Evolutionary conservation across 495 filamentous ascomycete genomes (phyloP).

Genomic region (Talaromyces liani): DNA sequence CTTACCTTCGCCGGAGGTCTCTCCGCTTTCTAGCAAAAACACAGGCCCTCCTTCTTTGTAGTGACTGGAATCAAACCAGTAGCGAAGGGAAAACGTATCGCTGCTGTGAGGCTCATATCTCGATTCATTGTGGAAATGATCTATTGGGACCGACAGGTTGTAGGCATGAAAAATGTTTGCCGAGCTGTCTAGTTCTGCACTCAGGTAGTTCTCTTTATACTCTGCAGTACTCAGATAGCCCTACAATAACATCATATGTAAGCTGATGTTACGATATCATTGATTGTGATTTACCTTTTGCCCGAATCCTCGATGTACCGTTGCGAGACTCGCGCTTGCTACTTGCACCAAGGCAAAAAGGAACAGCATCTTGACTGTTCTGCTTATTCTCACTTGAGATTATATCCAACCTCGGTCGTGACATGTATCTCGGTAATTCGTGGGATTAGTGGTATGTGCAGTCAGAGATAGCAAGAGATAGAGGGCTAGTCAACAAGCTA

Average conservation of each 20-base stretch:
- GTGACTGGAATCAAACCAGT: constrained; percentile 63
- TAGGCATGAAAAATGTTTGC: constrained; percentile 42
- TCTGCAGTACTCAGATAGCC: neutral
- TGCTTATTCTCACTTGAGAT: neutral
- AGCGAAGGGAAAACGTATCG: constrained; percentile 54
- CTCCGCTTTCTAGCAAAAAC: constrained; percentile 61
- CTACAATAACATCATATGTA: neutral
- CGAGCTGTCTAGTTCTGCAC: neutral
- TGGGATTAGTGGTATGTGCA: neutral
- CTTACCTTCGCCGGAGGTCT: constrained; percentile 40
- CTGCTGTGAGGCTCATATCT: constrained; percentile 60
- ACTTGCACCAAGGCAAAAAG: neutral
- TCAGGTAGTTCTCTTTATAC: neutral
- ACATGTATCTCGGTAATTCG: neutral
- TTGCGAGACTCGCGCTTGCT: constrained; percentile 5
- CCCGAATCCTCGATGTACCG: neutral
- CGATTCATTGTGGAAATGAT: constrained; percentile 69
- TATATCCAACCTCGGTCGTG: neutral
- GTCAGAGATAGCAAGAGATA: neutral
- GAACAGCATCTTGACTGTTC: neutral
- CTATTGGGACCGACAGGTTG: constrained; percentile 59
- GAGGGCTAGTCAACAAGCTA: neutral
- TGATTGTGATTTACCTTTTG: neutral
- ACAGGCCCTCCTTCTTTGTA: constrained; percentile 66
- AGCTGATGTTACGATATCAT: neutral